Base-by-base conservation (phyloP, 352 stramenopile species). In the Phytophthora pistaciae region DNA sequence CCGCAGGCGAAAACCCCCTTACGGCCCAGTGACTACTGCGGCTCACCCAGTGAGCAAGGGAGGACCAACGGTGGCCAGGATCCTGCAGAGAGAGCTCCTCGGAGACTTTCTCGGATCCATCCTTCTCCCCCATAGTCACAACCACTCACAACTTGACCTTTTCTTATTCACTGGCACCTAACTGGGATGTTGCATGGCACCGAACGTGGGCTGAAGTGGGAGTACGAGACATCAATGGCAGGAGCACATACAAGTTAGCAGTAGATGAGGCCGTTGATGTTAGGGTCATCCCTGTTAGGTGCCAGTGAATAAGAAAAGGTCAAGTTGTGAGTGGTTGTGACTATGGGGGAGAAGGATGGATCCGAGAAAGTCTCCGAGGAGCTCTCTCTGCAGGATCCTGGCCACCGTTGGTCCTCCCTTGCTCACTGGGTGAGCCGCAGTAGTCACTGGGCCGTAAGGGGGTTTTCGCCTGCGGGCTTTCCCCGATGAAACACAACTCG, bases 121-220 rank as follows among this genome's bases (percentile, higher is more conserved):
- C 29, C 29, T 36, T 36, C 48, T 55, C 23, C 48, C 48, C 48
- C 48, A 55, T 55, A 55, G 48, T 55, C 48, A 55, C 48, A 55
- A 55, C 20, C 20, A 33, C 48, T 55, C 48, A 55, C 48, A 55
- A 55, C 48, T 21, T 36, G 18, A 27, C 20, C 20, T 29, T 31
- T 27, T 54, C 48, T 29, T 54, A 54, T 54, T 54, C 16, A 54
- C 33, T 54, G 23, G 20, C 23, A 54, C 23, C 48, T 54, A 54
- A 54, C 48, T 33, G 48, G 48, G 23, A 54, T 54, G 48, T n/a
- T n/a, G n/a, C 48, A 54, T 29, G 25, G 27, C 21, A 29, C 33
- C 54, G 4, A 59, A 16, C 27, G 18, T 48, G 53, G 53, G 27
- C 44, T 59, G 53, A 49, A 33, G 53, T 59, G 31, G 53, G 27